These are phyloP conservation scores for Triadica sebifera DNA, from an alignment of 345 rosid species.

Conservation along the genomic window DNA sequence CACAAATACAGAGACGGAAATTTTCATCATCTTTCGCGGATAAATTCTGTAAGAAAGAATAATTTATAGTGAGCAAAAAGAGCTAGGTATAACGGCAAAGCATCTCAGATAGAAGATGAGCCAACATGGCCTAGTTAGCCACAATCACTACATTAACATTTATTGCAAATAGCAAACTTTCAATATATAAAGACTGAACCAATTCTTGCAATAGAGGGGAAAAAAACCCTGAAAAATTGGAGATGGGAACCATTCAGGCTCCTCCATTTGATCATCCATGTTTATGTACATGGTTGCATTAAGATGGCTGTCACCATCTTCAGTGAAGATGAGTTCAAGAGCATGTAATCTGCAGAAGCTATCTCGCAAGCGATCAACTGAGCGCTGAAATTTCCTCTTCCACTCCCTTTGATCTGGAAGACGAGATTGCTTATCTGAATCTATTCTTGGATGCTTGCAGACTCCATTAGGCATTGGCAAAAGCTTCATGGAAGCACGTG, in stretches of 20 bases:
- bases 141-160: neutral
- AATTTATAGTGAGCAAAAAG: too few relatives aligned
- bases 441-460: constrained; percentile 51
- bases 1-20: neutral
- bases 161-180: neutral
- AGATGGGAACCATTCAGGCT: constrained; percentile 90
- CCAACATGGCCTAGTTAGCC: neutral
- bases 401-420: constrained; percentile 82
- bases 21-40: neutral
- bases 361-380: constrained; percentile 76
- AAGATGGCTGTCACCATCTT: constrained; percentile 74
- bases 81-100: too few relatives aligned
- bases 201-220: neutral
- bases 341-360: constrained; percentile 92
- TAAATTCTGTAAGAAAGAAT: neutral
- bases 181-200: neutral
- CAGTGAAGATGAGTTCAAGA: constrained; percentile 79
- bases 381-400: constrained; percentile 77
- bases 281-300: constrained; percentile 49
- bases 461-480: constrained; percentile 38
- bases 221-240: constrained; percentile 57
- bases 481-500: constrained; percentile 73
- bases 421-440: constrained; percentile 60
- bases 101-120: too few relatives aligned
- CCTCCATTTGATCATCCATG: constrained; percentile 60